These are phyloP conservation scores for Monilinia fructicola DNA, from an alignment of 2,329 filamentous ascomycete genomes.

Conservation along the genomic window DNA sequence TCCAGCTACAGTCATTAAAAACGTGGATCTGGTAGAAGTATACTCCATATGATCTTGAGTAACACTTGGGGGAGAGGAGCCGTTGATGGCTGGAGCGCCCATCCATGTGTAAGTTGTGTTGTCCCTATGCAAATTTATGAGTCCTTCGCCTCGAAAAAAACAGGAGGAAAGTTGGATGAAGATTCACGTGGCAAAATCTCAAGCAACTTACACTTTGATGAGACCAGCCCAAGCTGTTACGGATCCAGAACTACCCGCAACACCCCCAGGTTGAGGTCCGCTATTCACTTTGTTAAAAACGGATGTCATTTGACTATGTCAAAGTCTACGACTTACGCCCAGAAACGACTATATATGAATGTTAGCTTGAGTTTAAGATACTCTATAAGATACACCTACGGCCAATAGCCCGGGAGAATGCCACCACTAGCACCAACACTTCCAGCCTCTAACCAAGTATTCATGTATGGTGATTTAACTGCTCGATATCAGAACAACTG, in stretches of 20 bases:
- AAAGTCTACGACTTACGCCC: slow-evolving; percentile 32
- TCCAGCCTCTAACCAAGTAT: slow-evolving; percentile 67
- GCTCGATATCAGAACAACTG: neutral
- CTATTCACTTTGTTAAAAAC: slow-evolving; percentile 22
- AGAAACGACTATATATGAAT: slow-evolving; percentile 34
- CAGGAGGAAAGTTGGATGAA: neutral
- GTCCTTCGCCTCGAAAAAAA: no score
- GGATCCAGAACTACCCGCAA: slow-evolving; percentile 47
- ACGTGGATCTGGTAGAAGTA: slow-evolving; percentile 69
- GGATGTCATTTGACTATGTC: neutral
- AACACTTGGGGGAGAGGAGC: slow-evolving; percentile 49
- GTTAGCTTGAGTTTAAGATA: slow-evolving; percentile 24
- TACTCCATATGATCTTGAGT: slow-evolving; percentile 66
- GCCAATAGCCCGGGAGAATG: slow-evolving; percentile 57
- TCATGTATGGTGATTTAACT: slow-evolving; percentile 71
- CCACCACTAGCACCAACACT: slow-evolving; percentile 62
- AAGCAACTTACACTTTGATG: slow-evolving; percentile 52
- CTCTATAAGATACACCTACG: slow-evolving; percentile 24
- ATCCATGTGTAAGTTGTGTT: slow-evolving; percentile 65
- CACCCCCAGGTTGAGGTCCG: slow-evolving; percentile 33
- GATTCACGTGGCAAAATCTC: neutral
- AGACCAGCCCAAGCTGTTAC: slow-evolving; percentile 68
- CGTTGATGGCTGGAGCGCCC: slow-evolving; percentile 50
- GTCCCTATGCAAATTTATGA: slow-evolving; percentile 44
- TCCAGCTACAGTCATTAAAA: slow-evolving; percentile 63